Evolutionary conservation across 2,329 filamentous ascomycete species (phyloP).

Genomic region (Colletotrichum euphorbiae): DNA sequence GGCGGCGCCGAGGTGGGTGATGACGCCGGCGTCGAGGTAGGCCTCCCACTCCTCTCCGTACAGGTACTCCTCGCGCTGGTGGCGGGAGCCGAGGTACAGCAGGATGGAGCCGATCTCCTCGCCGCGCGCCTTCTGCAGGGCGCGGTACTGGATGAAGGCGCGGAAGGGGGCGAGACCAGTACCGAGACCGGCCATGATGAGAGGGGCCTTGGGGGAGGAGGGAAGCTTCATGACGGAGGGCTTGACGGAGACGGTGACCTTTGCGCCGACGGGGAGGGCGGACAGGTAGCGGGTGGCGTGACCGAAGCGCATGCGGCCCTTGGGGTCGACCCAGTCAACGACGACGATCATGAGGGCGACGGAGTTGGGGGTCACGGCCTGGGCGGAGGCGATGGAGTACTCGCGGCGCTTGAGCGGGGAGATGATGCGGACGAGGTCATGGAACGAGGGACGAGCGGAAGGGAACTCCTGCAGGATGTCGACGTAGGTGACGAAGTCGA

Average conservation of each 20-base stretch:
- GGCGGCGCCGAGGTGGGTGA: slow-evolving; percentile 91
- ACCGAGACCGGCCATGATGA: slow-evolving; percentile 99
- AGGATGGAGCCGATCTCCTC: slow-evolving; percentile 94
- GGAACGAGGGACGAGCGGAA: slow-evolving; percentile 88
- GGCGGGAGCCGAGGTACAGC: slow-evolving; percentile 95
- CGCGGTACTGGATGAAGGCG: slow-evolving; percentile 97
- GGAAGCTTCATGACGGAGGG: slow-evolving; percentile 99
- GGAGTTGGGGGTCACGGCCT: slow-evolving; percentile 90
- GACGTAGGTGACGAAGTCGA: slow-evolving; percentile 91
- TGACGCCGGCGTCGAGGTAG: slow-evolving; percentile 93
- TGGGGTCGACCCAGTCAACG: slow-evolving; percentile 92
- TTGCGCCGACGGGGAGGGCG: slow-evolving; percentile 77
- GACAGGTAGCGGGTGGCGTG: slow-evolving; percentile 94
- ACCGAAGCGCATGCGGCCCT: slow-evolving; percentile 89
- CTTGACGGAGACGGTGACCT: slow-evolving; percentile 94
- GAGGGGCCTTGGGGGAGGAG: slow-evolving; percentile 83
- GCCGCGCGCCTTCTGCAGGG: slow-evolving; percentile 97
- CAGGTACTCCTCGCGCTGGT: slow-evolving; percentile 98
- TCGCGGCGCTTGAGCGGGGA: slow-evolving; percentile 94
- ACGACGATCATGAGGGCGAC: slow-evolving; percentile 97
- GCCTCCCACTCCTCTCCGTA: slow-evolving; percentile 99
- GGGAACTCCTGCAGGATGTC: slow-evolving; percentile 91
- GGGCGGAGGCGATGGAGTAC: slow-evolving; percentile 98
- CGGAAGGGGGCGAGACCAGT: slow-evolving; percentile 99
- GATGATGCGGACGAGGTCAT: slow-evolving; percentile 89